Evolutionary conservation across 257 asterid genomes (phyloP).

Genomic region (Haberlea rhodopensis): DNA sequence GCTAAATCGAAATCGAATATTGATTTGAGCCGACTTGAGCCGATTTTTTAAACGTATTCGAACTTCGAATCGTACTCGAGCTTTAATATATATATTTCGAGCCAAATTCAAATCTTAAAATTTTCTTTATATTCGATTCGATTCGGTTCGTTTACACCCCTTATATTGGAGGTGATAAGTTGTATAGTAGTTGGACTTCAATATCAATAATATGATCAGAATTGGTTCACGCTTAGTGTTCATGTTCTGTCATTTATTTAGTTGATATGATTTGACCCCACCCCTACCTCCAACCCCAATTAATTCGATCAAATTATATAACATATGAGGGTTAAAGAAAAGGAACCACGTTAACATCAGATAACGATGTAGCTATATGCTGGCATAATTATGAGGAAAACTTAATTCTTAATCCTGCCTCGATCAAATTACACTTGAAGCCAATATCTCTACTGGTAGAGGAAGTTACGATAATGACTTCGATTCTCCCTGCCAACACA

Average conservation of each 20-base stretch:
- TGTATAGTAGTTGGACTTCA: neutral
- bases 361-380: neutral
- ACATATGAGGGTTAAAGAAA: neutral
- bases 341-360: neutral
- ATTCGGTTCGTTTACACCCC: too few relatives aligned
- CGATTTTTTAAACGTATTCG: too few relatives aligned
- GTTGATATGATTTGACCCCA: neutral
- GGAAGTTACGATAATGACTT: too few relatives aligned
- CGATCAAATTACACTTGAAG: neutral
- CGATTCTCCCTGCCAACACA: too few relatives aligned
- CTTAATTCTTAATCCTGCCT: slow-evolving; percentile 24
- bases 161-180: too few relatives aligned
- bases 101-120: too few relatives aligned
- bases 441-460: neutral
- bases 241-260: neutral
- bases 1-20: too few relatives aligned
- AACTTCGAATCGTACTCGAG: too few relatives aligned
- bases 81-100: too few relatives aligned
- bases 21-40: too few relatives aligned
- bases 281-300: neutral
- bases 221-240: neutral
- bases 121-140: too few relatives aligned
- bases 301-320: neutral
- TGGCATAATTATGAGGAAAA: slow-evolving; percentile 2
- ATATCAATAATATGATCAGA: neutral